Evolutionary conservation across 2,329 filamentous ascomycete species (phyloP), one percentile per base, ranked within the genome.

Genomic region (Metarhizium guizhouense): DNA sequence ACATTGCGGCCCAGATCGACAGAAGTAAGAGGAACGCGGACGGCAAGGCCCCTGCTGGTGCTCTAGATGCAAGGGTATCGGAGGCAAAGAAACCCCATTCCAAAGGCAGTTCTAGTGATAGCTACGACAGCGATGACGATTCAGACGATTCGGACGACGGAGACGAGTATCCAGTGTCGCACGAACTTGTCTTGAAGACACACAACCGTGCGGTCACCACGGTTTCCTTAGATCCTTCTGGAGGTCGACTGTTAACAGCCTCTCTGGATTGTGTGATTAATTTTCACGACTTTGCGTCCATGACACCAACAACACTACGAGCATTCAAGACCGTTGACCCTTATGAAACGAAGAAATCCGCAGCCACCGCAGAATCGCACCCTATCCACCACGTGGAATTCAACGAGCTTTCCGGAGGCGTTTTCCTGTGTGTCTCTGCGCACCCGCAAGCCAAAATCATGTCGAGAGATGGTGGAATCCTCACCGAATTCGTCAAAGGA

Each of bases 251-350:
- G 67, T 84, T 93, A 51, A 94, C 90, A n/a, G 92, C 88, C 25
- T 96, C 92, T 5, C 88, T 87, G 58, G 94, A 99, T 71, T 95
- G 91, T 70, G 89, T 84, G 1, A 76, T 97, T 64, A 97, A 96
- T 68, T 78, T 99, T 18, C 91, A 96, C 73, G 93, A 99, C 68
- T 95, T 99, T 69, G 85, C 92, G 3, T 89, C 92, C 50, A 95
- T 99, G 87, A 96, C 93, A 0, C 90, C 92, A 2, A 94, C 91
- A 5, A 97, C 94, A 0, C 81, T 99, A 53, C 88, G 93, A 63
- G 90, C 94, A 1, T 99, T 99, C 79, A 91, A 90, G 66, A 92
- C 86, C 8, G 79, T 97, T 51, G 93, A 99, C 67, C 93, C 94
- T 0, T 92, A 86, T 63, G 83, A 85, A 53, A 83, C 84, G 32